Conservation (phyloP, 768 basidiomycete genomes). For the Russula brevipes region DNA sequence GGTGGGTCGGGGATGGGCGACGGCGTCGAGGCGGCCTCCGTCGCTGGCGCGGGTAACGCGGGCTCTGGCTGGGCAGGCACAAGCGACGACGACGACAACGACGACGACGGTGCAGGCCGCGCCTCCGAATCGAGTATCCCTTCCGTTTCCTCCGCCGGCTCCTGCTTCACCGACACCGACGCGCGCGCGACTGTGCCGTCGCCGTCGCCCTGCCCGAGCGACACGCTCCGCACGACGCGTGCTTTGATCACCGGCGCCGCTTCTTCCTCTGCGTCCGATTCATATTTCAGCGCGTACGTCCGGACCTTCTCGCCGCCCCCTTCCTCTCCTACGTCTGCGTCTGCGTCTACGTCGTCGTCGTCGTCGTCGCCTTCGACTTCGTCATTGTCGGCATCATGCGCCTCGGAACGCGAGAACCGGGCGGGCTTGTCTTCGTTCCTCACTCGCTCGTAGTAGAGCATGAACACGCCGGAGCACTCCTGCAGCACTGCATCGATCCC, state of each 20-base stretch:
- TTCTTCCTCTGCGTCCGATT: background rate
- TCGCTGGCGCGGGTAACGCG: background rate
- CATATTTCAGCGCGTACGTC: conserved; percentile 1
- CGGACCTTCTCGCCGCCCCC: conserved; percentile 24
- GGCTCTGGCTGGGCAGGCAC: background rate
- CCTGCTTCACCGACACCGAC: conserved; percentile 5
- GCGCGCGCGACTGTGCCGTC: background rate
- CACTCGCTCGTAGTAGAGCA: conserved; percentile 91
- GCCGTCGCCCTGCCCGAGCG: conserved; percentile 19
- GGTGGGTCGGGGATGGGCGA: conserved; percentile 9
- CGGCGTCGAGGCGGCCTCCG: conserved; percentile 4
- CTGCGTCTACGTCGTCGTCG: conserved; percentile 14
- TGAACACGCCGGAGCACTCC: conserved; percentile 77
- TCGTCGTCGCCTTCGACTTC: conserved; percentile 53
- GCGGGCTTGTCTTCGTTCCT: background rate
- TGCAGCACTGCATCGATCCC: conserved; percentile 68
- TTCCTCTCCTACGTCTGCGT: too few species aligned
- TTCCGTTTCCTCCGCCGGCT: background rate
- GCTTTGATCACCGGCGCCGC: conserved; percentile 1
- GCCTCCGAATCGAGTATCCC: background rate
- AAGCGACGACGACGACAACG: background rate
- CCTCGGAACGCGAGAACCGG: background rate
- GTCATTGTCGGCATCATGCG: conserved; percentile 46
- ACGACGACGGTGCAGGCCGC: background rate
- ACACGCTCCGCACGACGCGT: conserved; percentile 27